Conservation (phyloP, 768 basidiomycete species). For the Mycena crocata region DNA sequence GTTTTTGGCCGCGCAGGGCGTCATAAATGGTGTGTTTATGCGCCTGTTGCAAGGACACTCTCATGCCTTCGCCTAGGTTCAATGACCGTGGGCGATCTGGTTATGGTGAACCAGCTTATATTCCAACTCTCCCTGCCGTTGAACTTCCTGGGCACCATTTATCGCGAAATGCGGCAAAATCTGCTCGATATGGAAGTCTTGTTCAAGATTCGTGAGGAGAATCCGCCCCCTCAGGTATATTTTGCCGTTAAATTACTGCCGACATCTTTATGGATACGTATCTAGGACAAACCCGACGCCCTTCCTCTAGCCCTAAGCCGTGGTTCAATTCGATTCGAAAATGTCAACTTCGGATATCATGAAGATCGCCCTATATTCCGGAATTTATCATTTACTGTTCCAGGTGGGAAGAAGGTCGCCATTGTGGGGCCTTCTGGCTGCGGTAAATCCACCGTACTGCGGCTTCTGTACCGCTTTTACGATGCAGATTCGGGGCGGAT, state of each 20-base stretch:
- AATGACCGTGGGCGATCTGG: conserved; percentile 98
- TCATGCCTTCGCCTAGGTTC: conserved; percentile 66
- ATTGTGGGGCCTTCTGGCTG: conserved; percentile 98
- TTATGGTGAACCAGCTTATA: conserved; percentile 99
- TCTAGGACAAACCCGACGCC: conserved; percentile 76
- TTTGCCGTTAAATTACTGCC: background rate
- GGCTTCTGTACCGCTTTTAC: conserved; percentile 95
- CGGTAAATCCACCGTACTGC: conserved; percentile 97
- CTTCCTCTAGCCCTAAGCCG: conserved; percentile 77
- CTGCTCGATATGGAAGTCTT: conserved; percentile 97
- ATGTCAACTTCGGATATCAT: conserved; percentile 93
- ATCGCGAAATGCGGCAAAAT: conserved; percentile 96
- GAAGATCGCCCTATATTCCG: conserved; percentile 93
- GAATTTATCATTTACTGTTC: conserved; percentile 88
- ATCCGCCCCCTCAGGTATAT: conserved; percentile 72
- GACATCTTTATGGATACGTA: background rate
- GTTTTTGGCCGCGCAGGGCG: conserved; percentile 96
- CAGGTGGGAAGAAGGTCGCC: conserved; percentile 96
- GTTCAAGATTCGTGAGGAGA: conserved; percentile 89
- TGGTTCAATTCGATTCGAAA: conserved; percentile 92
- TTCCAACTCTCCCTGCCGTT: conserved; percentile 97
- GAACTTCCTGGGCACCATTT: conserved; percentile 97
- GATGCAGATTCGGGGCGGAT: conserved; percentile 86
- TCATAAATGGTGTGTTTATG: conserved; percentile 78
- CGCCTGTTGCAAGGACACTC: background rate